Evolutionary conservation across 257 asterid genomes (phyloP), one percentile per base, ranked within the genome.

Genomic region (Lithospermum erythrorhizon): DNA sequence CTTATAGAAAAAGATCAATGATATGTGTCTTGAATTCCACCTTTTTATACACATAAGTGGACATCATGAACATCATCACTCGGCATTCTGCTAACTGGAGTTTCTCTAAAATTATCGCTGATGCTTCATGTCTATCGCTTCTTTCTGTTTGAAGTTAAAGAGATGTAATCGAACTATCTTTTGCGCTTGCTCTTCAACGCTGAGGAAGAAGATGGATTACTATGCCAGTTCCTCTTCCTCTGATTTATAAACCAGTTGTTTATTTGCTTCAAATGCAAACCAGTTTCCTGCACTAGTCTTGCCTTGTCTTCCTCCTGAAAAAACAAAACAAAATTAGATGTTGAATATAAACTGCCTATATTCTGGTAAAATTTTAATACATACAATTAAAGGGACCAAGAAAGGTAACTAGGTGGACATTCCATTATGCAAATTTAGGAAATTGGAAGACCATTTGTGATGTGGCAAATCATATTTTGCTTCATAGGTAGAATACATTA

Each of bases 161-260:
- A 61, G 29, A 21, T 29, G 49, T 37, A 25, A 20, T 23, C 14
- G 19, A 20, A 35, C 27, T 80, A 83, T 85, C 87, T 78, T 67
- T 83, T 83, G 68, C 82, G 80, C 67, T 83, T 83, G 81, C 75
- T 76, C 74, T 78, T 78, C 75, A 55, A 57, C 47, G 79, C 47
- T n/a, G 81, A 70, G 1, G 90, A 78, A 54, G 90, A 68, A 21
- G 87, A 83, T 20, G 85, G 79, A 76, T 83, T 83, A 73, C 73
- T 78, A 78, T 83, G 90, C 90, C 87, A 83, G 67, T 83, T 81
- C 78, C 87, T 76, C 77, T 83, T 83, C 65, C 90, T 75, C 75
- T 82, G 83, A 57, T 82, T 82, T 59, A 82, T 82, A 68, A 82
- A 82, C 88, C 89, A 82, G 61, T 82, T 82, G 66, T 83, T 83